Evolutionary conservation across 2,329 filamentous ascomycete genomes (phyloP).

Genomic region (Claviceps pusilla): DNA sequence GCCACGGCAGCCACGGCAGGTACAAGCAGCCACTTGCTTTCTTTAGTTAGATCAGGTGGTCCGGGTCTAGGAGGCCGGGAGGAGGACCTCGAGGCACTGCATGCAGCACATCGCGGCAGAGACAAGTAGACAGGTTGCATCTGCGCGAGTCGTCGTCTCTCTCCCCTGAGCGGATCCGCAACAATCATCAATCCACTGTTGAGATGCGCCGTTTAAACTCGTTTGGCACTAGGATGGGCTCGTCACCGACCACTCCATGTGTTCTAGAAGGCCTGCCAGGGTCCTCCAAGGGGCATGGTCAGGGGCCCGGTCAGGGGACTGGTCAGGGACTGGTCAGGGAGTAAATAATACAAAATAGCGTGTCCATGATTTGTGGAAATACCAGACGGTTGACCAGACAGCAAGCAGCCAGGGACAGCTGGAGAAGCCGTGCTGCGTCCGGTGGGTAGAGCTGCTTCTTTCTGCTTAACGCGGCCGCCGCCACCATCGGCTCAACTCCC

Average conservation of each 20-base stretch:
- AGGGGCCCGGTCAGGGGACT: neutral
- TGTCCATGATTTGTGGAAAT: slow-evolving; percentile 5
- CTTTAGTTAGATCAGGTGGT: too few species aligned
- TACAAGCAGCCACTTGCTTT: too few species aligned
- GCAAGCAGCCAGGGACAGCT: neutral
- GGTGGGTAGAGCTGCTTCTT: too few species aligned
- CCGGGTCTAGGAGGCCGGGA: neutral
- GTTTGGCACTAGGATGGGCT: slow-evolving; percentile 3
- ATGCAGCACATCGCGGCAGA: too few species aligned
- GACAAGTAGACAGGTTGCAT: neutral
- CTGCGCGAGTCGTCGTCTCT: neutral
- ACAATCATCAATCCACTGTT: neutral
- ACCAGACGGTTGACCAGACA: neutral
- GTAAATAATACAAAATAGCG: slow-evolving; percentile 2
- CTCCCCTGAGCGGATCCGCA: neutral
- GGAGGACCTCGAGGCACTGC: too few species aligned
- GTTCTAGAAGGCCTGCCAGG: slow-evolving; percentile 4
- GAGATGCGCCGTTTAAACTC: neutral
- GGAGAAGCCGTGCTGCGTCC: neutral
- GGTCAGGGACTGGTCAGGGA: slow-evolving; percentile 2
- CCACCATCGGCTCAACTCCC: neutral
- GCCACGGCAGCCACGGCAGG: too few species aligned
- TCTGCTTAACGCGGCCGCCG: neutral
- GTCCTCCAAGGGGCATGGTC: neutral
- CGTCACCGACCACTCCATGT: slow-evolving; percentile 1